These are phyloP conservation scores for Arthrobotrys sinensis DNA, from an alignment of 2,329 filamentous ascomycete species.

Conservation along the genomic window DNA sequence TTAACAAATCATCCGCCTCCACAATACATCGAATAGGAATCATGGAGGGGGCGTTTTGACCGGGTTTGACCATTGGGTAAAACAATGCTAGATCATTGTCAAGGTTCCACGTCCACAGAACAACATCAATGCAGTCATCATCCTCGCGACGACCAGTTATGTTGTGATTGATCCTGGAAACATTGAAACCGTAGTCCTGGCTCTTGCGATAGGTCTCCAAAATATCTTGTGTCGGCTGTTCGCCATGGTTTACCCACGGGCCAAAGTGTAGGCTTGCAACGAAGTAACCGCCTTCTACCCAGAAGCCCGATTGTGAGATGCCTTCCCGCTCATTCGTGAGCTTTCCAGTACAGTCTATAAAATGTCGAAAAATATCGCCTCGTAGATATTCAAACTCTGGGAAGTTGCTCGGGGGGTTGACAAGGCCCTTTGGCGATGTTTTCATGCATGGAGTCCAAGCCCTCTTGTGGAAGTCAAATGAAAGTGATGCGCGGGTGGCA, in stretches of 20 bases:
- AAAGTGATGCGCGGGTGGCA: neutral
- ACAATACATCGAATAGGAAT: neutral
- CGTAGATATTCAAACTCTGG: neutral
- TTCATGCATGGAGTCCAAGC: neutral
- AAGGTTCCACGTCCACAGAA: constrained; percentile 14
- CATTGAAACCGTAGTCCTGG: neutral
- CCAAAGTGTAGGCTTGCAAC: constrained; percentile 7
- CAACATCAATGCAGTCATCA: neutral
- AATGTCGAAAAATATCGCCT: neutral
- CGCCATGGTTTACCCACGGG: neutral
- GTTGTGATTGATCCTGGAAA: constrained; percentile 1
- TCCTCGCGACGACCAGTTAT: neutral
- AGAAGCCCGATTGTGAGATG: constrained; percentile 15
- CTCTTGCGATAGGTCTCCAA: neutral
- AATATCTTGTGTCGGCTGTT: neutral
- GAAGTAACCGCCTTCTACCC: neutral
- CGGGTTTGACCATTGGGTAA: neutral
- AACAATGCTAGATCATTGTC: neutral
- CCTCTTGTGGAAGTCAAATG: neutral
- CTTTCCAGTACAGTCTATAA: neutral
- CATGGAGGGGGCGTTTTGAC: neutral
- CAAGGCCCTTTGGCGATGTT: neutral
- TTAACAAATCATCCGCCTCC: neutral
- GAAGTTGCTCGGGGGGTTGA: neutral
- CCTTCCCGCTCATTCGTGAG: neutral